phyloP scores from a whole-genome alignment of 768 basidiomycete genomes.

The Phlebiopsis flavidoalba region DNA sequence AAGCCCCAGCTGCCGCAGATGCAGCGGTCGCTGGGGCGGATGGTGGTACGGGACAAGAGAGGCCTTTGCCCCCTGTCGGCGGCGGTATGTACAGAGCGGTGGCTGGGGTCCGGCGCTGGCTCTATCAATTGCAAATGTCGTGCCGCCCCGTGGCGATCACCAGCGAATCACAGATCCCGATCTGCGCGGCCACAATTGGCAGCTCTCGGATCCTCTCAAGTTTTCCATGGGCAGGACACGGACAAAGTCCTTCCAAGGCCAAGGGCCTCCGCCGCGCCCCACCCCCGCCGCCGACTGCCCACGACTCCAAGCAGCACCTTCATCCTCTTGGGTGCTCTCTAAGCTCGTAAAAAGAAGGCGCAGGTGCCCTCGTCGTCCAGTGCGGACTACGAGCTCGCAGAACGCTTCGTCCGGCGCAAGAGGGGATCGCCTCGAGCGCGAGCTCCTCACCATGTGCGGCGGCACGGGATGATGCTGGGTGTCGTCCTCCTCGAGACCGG shows the following conservation, averaged over 20 bases:
- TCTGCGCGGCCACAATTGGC: no score
- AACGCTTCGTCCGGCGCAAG: constrained; percentile 66
- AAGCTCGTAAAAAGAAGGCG: constrained; percentile 75
- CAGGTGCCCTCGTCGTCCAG: constrained; percentile 76
- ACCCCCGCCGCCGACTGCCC: constrained; percentile 3
- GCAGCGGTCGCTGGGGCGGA: not conserved
- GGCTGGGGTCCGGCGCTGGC: not conserved
- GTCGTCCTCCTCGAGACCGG: constrained; percentile 74
- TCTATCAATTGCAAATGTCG: not conserved
- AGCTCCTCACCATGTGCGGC: constrained; percentile 58
- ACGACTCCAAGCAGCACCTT: constrained; percentile 29
- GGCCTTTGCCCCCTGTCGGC: not conserved
- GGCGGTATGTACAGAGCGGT: not conserved
- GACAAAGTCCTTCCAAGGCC: constrained; percentile 25
- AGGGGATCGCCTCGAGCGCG: constrained; percentile 58
- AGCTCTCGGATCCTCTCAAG: not conserved
- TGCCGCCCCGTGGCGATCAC: not conserved
- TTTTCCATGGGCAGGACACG: constrained; percentile 28
- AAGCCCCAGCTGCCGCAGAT: not conserved
- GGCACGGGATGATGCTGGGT: constrained; percentile 78
- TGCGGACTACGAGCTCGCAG: constrained; percentile 82
- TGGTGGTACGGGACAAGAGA: not conserved
- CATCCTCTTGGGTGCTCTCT: constrained; percentile 46
- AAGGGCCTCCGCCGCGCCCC: constrained; percentile 13
- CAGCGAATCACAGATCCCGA: not conserved